phyloP scores from a whole-genome alignment of 768 basidiomycete genomes.

The Termitomyces sp. region DNA sequence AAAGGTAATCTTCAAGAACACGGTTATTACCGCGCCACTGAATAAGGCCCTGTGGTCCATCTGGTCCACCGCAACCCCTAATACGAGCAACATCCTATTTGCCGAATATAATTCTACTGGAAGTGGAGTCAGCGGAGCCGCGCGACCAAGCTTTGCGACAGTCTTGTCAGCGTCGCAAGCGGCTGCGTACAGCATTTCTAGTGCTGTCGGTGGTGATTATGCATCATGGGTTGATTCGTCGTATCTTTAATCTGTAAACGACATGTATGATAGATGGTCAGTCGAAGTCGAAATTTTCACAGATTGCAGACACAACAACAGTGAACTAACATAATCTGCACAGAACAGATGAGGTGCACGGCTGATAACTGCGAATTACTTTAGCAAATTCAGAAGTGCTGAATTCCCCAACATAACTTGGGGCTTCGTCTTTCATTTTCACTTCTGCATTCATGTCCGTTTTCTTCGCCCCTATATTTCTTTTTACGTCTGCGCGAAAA shows the following conservation, averaged over 20 bases:
- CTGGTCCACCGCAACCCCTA: slow-evolving; percentile 5
- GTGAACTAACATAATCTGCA: background rate
- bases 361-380: slow-evolving; percentile 15
- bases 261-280: background rate
- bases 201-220: slow-evolving; percentile 40
- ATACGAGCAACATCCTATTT: slow-evolving; percentile 1
- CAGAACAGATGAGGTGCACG: slow-evolving; percentile 1
- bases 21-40: slow-evolving; percentile 30
- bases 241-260: slow-evolving; percentile 17
- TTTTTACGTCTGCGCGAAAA: too few species aligned
- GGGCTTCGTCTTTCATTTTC: too few species aligned
- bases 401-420: too few species aligned
- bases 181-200: slow-evolving; percentile 31
- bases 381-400: slow-evolving; percentile 6
- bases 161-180: slow-evolving; percentile 31
- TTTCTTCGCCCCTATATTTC: too few species aligned
- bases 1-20: slow-evolving; percentile 45
- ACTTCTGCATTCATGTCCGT: too few species aligned
- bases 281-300: background rate
- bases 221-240: slow-evolving; percentile 38
- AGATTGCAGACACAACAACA: too few species aligned
- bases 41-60: slow-evolving; percentile 24
- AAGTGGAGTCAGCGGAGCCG: background rate
- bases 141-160: slow-evolving; percentile 33
- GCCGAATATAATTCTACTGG: slow-evolving; percentile 6